phyloP scores from a whole-genome alignment of 2,329 filamentous ascomycete genomes.

The Diaporthe amygdali region DNA sequence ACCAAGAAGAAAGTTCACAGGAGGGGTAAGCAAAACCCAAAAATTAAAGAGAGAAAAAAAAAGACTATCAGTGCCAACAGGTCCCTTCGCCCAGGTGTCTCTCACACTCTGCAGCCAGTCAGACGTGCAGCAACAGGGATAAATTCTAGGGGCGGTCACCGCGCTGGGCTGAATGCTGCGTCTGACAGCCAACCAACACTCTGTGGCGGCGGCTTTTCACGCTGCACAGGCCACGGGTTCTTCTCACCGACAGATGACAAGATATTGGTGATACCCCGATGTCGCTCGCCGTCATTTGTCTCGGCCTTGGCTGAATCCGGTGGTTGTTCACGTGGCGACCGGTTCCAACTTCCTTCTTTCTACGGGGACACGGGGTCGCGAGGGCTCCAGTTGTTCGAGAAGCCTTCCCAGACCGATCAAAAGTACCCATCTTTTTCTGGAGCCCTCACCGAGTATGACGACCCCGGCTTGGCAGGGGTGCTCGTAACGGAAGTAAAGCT shows the following conservation, averaged over 20 bases:
- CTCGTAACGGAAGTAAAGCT: background rate
- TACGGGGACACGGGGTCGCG: background rate
- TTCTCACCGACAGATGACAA: conserved; percentile 25
- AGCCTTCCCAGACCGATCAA: conserved; percentile 4
- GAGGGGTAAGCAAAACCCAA: background rate
- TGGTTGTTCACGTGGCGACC: conserved; percentile 14
- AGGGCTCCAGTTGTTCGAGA: conserved; percentile 9
- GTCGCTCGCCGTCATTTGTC: conserved; percentile 16
- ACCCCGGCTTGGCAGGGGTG: background rate
- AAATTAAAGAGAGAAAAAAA: background rate
- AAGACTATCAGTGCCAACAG: background rate
- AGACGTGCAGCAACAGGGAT: conserved; percentile 19
- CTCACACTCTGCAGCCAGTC: background rate
- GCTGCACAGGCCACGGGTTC: conserved; percentile 16
- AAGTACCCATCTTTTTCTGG: background rate
- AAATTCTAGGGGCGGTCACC: conserved; percentile 6
- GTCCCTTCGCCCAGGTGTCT: background rate
- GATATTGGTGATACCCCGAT: conserved; percentile 16
- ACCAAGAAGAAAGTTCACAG: too few relatives aligned
- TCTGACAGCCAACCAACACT: conserved; percentile 12
- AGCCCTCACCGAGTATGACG: conserved; percentile 4
- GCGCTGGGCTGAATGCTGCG: conserved; percentile 21
- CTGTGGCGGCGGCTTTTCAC: conserved; percentile 5
- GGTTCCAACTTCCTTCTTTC: background rate
- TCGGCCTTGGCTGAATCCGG: background rate